Evolutionary conservation across 768 basidiomycete species (phyloP), one percentile per base, ranked within the genome.

Genomic region (Termitomyces sp.): DNA sequence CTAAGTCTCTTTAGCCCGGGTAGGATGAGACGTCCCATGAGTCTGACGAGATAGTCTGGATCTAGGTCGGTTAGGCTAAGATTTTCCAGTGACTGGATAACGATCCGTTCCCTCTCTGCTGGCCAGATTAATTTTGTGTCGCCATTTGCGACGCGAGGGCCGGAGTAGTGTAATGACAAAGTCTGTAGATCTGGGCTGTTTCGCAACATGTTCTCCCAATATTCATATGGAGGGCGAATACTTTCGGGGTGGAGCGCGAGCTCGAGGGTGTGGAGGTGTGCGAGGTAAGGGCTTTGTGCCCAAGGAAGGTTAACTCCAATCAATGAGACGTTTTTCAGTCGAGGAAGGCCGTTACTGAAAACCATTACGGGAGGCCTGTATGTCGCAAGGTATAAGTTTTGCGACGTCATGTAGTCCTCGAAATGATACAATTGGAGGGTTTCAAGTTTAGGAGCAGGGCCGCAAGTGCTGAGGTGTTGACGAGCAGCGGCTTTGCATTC

Each of bases 271-370:
- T 74, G 70, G 41, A 86, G 71, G 42, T 72, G 71, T 24, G 66
- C 65, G 53, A 85, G 74, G 67, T 78, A 83, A 7, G 78, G 74
- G 28, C 74, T 73, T 22, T 71, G 66, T 4, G 69, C 72, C 83
- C 83, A 86, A 3, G 79, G 80, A 30, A 86, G 75, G 65, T 84
- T 85, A 58, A 86, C 83, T 49, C 84, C 84, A 58, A 84, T 82
- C 45, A 86, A 70, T 17, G 81, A 82, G 48, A 85, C 72, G 62
- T 83, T 79, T 58, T 68, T 74, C 43, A 85, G 67, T 7, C 69
- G 66, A 11, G 83, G 84, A 11, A 83, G 70, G 21, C 64, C 56
- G 61, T 82, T 81, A 62, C 68, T 68, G 66, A 86, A 84, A 32
- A 84, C 76, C 54, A 75, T 68, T 7, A 85, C 83, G 9, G 84